Base-by-base conservation (phyloP, 306 rosid species). In the Begonia masoniana region DNA sequence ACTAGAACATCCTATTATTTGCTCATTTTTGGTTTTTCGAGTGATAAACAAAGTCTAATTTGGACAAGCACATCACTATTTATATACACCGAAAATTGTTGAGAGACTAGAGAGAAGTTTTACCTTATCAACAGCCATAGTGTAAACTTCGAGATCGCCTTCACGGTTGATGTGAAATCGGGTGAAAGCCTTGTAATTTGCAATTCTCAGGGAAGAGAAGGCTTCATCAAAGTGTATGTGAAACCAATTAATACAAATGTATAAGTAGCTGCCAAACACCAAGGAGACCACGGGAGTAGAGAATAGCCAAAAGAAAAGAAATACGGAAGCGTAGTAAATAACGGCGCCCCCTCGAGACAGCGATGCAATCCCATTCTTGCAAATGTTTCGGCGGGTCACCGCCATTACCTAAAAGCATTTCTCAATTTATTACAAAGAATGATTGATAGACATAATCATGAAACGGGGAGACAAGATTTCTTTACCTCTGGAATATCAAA, bases 401-500 rank as follows among this genome's bases (percentile, higher is more conserved):
- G 99, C 99, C 99, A 91, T 86, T 62, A 86, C 99, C 96, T 91
- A 73, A 66, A 31, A 59, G 55, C 66, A 47, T 43, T 65, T 60
- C 68, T 45, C 45, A 55, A 59, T 52, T 17, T 52, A 36, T 43
- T 60, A 15, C 21, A 13, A 8, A 13, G 52, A 24, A 51, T 51
- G 55, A 46, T 16, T 15, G 45, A 46, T 41, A 16, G 62, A 57
- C 26, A 65, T 43, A 13, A 50, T 15, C 13, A 15, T 14, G 46
- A 26, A 62, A 45, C 5, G 16, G 26, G 21, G 15, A 19, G 10
- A 62, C 23, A 68, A 62, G 9, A 14, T 11, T 60, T 61, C 42
- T 75, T 64, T 62, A 91, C 99, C 94, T 91, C 99, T 42, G 99
- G 99, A 63, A 91, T 84, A 76, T 86, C 96, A 79, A 91, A 91